phyloP scores from a whole-genome alignment of 2,329 filamentous ascomycete species.

The Chrysosporium queenslandicum region DNA sequence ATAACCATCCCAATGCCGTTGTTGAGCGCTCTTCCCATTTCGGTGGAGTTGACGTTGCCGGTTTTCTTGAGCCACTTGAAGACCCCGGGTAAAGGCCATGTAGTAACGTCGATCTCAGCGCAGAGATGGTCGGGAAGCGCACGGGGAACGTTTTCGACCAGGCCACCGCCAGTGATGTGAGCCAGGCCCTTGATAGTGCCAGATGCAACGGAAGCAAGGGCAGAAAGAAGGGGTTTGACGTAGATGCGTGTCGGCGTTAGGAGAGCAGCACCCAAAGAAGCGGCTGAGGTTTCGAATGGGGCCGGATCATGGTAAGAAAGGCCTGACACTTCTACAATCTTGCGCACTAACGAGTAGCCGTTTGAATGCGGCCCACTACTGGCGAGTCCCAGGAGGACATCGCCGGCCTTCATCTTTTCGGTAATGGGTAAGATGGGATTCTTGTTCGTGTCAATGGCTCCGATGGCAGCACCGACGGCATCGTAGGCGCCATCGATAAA shows the following conservation, averaged over 20 bases:
- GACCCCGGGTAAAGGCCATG: conserved; percentile 67
- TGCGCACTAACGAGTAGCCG: conserved; percentile 91
- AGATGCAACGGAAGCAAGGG: conserved; percentile 36
- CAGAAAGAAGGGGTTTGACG: conserved; percentile 66
- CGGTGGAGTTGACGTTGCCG: conserved; percentile 58
- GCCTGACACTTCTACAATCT: conserved; percentile 65
- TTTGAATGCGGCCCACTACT: conserved; percentile 91
- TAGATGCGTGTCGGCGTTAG: conserved; percentile 91
- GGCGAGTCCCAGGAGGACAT: conserved; percentile 73
- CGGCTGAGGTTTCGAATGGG: conserved; percentile 56
- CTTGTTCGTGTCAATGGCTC: conserved; percentile 55
- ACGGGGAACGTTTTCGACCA: conserved; percentile 86
- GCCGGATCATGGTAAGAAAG: conserved; percentile 61
- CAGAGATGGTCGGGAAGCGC: conserved; percentile 73
- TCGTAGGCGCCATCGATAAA: conserved; percentile 86
- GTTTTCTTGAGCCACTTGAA: conserved; percentile 76
- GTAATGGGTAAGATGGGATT: conserved; percentile 63
- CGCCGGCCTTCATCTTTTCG: conserved; percentile 65
- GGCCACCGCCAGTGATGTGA: conserved; percentile 91
- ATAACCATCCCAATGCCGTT: conserved; percentile 90
- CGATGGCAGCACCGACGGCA: conserved; percentile 79
- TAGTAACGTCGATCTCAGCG: conserved; percentile 66
- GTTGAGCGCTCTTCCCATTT: conserved; percentile 93
- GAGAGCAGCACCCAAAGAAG: conserved; percentile 59
- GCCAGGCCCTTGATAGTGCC: conserved; percentile 64